Percentiles rank a stretch among this genome's conserved stretches.
phyloP scores from a whole-genome alignment of 2,329 filamentous ascomycete genomes.

The Neocucurbitaria cava region DNA sequence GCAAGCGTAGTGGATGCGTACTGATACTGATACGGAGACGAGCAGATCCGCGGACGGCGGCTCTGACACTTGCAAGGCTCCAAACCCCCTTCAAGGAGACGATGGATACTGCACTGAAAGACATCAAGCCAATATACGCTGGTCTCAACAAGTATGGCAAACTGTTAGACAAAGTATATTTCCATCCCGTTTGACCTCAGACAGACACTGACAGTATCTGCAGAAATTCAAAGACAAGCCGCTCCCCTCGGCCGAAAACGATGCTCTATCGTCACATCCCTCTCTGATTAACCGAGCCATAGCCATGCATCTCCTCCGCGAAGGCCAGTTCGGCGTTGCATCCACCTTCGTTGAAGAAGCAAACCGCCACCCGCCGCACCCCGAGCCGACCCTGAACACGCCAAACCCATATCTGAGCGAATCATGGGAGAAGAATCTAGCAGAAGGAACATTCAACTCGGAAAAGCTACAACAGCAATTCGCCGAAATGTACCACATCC shows the following conservation, averaged over 20 bases:
- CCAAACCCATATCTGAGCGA: slow-evolving; percentile 43
- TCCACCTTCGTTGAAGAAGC: slow-evolving; percentile 83
- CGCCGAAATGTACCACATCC: slow-evolving; percentile 86
- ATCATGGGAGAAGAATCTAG: slow-evolving; percentile 53
- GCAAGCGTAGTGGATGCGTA: not conserved
- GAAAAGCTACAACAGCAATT: slow-evolving; percentile 80
- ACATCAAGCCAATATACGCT: slow-evolving; percentile 82
- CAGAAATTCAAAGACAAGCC: slow-evolving; percentile 69
- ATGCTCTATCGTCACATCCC: slow-evolving; percentile 77
- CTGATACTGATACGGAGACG: slow-evolving; percentile 22
- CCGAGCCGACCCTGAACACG: slow-evolving; percentile 45
- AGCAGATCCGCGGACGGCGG: slow-evolving; percentile 72
- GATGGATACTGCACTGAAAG: slow-evolving; percentile 80
- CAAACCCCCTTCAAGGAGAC: slow-evolving; percentile 84
- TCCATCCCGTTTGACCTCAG: not conserved
- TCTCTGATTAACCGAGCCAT: slow-evolving; percentile 89
- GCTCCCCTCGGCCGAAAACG: slow-evolving; percentile 77
- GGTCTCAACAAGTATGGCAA: slow-evolving; percentile 85
- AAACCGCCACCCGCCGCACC: slow-evolving; percentile 54
- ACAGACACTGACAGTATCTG: slow-evolving; percentile 12
- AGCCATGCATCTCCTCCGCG: slow-evolving; percentile 92
- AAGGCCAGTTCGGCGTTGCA: slow-evolving; percentile 90
- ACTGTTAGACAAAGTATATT: slow-evolving; percentile 76
- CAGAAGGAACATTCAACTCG: slow-evolving; percentile 66
- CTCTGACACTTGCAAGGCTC: slow-evolving; percentile 79